Conservation (phyloP, 2,329 filamentous ascomycete species). For the Talaromyces islandicus region DNA sequence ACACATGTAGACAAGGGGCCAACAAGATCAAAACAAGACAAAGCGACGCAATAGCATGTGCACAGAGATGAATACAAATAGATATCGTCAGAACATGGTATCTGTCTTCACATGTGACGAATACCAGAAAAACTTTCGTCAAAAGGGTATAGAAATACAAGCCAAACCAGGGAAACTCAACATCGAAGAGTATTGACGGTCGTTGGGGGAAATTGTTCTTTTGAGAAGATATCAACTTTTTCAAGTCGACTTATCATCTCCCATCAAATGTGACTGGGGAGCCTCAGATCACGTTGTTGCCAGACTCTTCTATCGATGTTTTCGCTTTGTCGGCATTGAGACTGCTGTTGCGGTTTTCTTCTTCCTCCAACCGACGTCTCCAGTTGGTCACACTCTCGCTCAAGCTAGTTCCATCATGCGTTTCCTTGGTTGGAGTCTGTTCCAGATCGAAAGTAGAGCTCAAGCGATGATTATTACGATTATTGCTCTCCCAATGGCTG, state of each 20-base stretch:
- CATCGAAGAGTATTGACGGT: not conserved
- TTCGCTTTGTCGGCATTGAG: constrained; percentile 21
- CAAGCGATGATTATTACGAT: constrained; percentile 78
- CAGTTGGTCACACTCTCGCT: constrained; percentile 72
- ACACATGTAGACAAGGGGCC: not conserved
- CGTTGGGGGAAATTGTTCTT: too few species aligned
- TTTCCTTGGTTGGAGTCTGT: constrained; percentile 43
- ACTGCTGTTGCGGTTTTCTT: constrained; percentile 34
- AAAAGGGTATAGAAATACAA: constrained; percentile 12
- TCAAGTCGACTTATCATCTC: not conserved
- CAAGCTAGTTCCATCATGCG: constrained; percentile 38
- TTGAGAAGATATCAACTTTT: too few species aligned
- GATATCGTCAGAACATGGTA: constrained; percentile 14
- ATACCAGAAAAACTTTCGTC: constrained; percentile 4
- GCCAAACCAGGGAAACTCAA: not conserved
- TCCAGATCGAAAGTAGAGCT: constrained; percentile 90
- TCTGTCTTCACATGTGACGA: constrained; percentile 16
- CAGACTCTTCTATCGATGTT: constrained; percentile 14
- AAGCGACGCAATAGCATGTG: not conserved
- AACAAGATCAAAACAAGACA: constrained; percentile 6
- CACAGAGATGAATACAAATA: constrained; percentile 6
- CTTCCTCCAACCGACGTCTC: constrained; percentile 68
- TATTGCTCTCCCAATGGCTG: constrained; percentile 91
- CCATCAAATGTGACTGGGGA: constrained; percentile 6
- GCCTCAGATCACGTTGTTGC: constrained; percentile 30